These are phyloP conservation scores for Mollisiaceae sp. DNA, from an alignment of 2,329 filamentous ascomycete genomes.

Conservation along the genomic window DNA sequence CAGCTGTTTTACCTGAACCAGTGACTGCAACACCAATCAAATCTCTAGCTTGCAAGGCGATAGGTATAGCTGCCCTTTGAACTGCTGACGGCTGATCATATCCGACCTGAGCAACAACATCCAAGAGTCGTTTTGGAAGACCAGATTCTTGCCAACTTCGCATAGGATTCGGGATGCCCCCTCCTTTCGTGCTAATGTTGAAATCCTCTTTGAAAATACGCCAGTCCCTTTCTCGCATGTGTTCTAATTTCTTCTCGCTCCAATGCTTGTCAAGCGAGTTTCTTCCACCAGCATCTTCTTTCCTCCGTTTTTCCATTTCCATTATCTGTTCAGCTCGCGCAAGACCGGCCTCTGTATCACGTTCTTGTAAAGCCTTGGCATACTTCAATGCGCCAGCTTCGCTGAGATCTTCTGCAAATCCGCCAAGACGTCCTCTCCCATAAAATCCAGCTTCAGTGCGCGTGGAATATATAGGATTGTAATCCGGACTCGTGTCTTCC, in stretches of 20 bases:
- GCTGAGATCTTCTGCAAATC: constrained; percentile 64
- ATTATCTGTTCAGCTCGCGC: constrained; percentile 79
- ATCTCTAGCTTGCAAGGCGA: constrained; percentile 89
- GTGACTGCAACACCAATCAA: constrained; percentile 98
- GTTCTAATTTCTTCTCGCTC: constrained; percentile 88
- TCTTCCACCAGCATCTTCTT: constrained; percentile 71
- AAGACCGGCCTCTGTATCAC: constrained; percentile 76
- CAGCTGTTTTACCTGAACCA: constrained; percentile 97
- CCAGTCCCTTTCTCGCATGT: constrained; percentile 98
- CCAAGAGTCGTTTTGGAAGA: constrained; percentile 76
- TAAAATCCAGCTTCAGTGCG: constrained; percentile 72
- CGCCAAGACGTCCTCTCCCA: constrained; percentile 69
- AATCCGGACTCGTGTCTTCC: constrained; percentile 86
- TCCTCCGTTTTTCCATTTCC: constrained; percentile 81
- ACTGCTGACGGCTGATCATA: constrained; percentile 93
- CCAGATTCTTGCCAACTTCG: constrained; percentile 88
- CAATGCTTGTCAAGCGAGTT: constrained; percentile 90
- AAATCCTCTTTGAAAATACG: constrained; percentile 99
- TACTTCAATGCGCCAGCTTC: constrained; percentile 61
- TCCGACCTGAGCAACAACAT: constrained; percentile 82
- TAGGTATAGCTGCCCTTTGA: constrained; percentile 92
- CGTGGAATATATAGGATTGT: constrained; percentile 80
- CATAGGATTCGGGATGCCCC: constrained; percentile 93
- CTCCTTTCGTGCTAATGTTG: constrained; percentile 93
- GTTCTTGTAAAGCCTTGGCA: constrained; percentile 73